Percentiles rank a stretch among this genome's conserved stretches.
These are phyloP conservation scores for Prunus davidiana DNA, from an alignment of 306 rosid genomes.

Conservation along the genomic window DNA sequence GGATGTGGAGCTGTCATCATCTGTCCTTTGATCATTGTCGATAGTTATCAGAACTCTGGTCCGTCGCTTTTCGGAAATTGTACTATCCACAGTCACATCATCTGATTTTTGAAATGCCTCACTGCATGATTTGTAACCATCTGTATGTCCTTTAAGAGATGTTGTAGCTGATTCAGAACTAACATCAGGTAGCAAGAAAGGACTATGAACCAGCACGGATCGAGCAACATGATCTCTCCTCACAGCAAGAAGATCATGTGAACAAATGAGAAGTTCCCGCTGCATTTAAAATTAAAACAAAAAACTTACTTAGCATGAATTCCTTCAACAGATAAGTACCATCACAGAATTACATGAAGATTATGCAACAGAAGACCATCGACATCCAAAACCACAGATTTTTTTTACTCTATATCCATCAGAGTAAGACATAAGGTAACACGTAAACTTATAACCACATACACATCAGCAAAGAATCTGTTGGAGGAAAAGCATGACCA, in stretches of 20 bases:
- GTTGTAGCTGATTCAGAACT: constrained; percentile 99
- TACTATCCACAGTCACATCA: constrained; percentile 88
- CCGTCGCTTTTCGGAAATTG: constrained; percentile 58
- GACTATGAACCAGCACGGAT: constrained; percentile 54
- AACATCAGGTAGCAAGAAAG: constrained; percentile 68
- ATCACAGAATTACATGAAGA: background rate
- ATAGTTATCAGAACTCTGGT: constrained; percentile 53
- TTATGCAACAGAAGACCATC: background rate
- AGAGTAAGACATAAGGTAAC: too few relatives aligned
- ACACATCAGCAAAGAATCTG: too few relatives aligned
- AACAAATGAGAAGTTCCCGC: constrained; percentile 90
- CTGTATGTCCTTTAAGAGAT: constrained; percentile 80
- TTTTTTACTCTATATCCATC: too few relatives aligned
- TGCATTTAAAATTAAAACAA: constrained; percentile 28
- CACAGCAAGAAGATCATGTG: constrained; percentile 82
- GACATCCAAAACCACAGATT: background rate
- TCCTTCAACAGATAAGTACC: background rate
- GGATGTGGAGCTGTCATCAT: constrained; percentile 82
- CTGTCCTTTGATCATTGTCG: constrained; percentile 71
- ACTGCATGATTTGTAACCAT: constrained; percentile 76
- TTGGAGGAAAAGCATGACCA: too few relatives aligned
- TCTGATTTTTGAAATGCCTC: constrained; percentile 91
- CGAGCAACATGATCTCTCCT: constrained; percentile 83
- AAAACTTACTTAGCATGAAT: background rate
- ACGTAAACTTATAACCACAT: background rate